phyloP scores from a whole-genome alignment of 2,329 filamentous ascomycete genomes.

The Celoporthe dispersa region DNA sequence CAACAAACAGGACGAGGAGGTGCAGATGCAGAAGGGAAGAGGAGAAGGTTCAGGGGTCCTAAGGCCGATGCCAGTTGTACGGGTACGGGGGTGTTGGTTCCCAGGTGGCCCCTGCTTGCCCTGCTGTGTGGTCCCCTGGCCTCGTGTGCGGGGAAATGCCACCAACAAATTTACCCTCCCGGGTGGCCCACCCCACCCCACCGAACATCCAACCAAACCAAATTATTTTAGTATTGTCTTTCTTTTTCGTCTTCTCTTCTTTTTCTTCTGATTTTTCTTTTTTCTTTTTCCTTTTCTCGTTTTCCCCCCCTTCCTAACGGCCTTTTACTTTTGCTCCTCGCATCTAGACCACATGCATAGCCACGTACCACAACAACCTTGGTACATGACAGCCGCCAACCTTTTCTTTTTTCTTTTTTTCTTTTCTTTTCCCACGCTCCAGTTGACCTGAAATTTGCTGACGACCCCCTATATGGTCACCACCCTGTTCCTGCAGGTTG shows the following conservation, averaged over 20 bases:
- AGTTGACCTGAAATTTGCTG: background rate
- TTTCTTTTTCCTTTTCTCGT: background rate
- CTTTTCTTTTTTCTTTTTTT: too few species aligned
- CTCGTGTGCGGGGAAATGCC: background rate
- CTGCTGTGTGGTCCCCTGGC: background rate
- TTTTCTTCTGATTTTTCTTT: background rate
- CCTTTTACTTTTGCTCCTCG: background rate
- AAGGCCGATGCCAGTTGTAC: too few species aligned
- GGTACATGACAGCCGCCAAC: too few species aligned
- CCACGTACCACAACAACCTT: background rate
- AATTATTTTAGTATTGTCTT: background rate
- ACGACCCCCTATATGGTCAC: background rate
- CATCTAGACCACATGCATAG: background rate
- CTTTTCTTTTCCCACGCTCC: too few species aligned
- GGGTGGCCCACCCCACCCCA: too few species aligned
- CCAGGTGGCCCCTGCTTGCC: too few species aligned
- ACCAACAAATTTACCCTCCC: background rate
- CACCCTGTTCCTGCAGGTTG: conserved; percentile 10
- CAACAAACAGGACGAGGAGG: background rate
- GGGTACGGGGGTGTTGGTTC: too few species aligned
- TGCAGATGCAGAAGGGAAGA: too few species aligned
- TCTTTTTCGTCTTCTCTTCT: background rate
- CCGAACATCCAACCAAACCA: too few species aligned
- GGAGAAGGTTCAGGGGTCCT: too few species aligned
- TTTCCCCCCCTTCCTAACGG: background rate